Evolutionary conservation across 78 protist species (phyloP).

Genomic region (Planoprotostelium fungivorum): DNA sequence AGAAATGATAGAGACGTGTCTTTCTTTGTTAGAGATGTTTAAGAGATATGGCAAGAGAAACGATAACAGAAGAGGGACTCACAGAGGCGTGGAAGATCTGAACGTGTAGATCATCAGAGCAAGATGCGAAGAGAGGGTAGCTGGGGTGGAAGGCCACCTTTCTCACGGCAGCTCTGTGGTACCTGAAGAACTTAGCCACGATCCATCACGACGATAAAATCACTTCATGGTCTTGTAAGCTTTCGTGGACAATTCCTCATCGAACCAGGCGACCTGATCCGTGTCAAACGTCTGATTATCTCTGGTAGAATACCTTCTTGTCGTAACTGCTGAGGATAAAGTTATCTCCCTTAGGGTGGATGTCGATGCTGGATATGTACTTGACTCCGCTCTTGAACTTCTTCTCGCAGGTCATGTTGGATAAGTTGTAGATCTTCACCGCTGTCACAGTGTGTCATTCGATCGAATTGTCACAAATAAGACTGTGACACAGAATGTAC

Average conservation of each 20-base stretch:
- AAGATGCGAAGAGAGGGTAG: constrained; percentile 92
- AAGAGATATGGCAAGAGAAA: too few species aligned
- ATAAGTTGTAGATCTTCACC: not conserved
- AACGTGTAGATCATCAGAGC: constrained; percentile 85
- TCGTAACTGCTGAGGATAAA: constrained; percentile 87
- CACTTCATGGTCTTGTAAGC: constrained; percentile 88
- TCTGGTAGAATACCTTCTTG: constrained; percentile 45
- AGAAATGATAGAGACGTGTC: too few species aligned
- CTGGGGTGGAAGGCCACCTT: constrained; percentile 75
- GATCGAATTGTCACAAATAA: constrained; percentile 38
- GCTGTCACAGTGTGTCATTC: constrained; percentile 36
- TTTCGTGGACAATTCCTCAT: constrained; percentile 79
- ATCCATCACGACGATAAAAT: not conserved
- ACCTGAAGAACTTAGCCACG: constrained; percentile 23
- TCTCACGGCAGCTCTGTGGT: constrained; percentile 87
- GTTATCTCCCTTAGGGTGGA: constrained; percentile 93
- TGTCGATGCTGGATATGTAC: constrained; percentile 74
- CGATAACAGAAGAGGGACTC: too few species aligned
- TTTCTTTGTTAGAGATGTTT: too few species aligned
- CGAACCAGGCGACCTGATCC: constrained; percentile 87
- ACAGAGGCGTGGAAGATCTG: constrained; percentile 87
- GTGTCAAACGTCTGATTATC: too few species aligned
- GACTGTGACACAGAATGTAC: too few species aligned
- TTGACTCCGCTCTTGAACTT: constrained; percentile 49
- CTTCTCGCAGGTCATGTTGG: not conserved